phyloP scores from a whole-genome alignment of 2,329 filamentous ascomycete genomes.

The Claviceps africana region DNA sequence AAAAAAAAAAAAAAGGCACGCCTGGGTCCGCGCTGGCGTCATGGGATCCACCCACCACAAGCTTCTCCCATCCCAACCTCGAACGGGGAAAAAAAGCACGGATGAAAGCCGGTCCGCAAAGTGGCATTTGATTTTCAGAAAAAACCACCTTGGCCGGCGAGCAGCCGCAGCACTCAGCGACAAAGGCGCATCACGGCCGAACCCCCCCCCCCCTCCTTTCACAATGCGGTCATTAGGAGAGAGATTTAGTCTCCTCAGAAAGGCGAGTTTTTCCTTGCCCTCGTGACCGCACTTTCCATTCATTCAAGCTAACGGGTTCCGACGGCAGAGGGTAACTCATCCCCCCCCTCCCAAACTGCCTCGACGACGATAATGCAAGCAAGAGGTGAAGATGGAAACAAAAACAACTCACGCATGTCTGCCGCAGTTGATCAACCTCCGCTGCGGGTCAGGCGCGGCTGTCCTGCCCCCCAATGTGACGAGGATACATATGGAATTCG shows the following conservation, averaged over 20 bases:
- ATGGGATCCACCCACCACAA: background rate
- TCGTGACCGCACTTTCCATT: background rate
- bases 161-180: background rate
- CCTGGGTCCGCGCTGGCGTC: background rate
- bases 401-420: constrained; percentile 14
- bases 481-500: constrained; percentile 63
- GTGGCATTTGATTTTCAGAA: background rate
- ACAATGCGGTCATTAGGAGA: constrained; percentile 38
- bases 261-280: constrained; percentile 35
- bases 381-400: background rate
- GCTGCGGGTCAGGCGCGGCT: constrained; percentile 70
- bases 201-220: background rate
- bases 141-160: background rate
- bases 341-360: constrained; percentile 4
- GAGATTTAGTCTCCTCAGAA: constrained; percentile 61
- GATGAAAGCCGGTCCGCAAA: constrained; percentile 14
- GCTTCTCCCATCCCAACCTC: too few species aligned
- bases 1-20: background rate
- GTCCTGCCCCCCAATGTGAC: constrained; percentile 64
- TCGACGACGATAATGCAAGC: background rate
- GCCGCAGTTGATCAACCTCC: constrained; percentile 56
- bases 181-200: background rate
- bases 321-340: constrained; percentile 27
- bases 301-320: background rate
- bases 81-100: background rate